Conservation (phyloP, 768 basidiomycete species). For the Psilocybe sp. region DNA sequence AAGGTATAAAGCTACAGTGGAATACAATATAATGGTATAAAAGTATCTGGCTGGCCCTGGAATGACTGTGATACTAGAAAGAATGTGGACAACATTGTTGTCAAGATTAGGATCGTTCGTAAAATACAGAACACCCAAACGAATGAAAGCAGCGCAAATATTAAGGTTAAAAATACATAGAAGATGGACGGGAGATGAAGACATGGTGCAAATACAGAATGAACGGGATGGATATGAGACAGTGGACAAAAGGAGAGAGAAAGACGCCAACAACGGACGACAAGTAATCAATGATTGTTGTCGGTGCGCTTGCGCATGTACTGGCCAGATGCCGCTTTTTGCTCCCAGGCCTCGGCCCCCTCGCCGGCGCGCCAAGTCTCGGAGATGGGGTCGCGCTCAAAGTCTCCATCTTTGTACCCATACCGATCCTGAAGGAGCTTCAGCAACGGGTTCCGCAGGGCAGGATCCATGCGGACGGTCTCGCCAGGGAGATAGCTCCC, state of each 20-base stretch:
- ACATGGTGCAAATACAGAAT: not conserved
- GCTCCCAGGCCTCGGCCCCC: constrained; percentile 62
- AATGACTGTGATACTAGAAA: too few species aligned
- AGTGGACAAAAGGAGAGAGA: not conserved
- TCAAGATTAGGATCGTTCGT: too few species aligned
- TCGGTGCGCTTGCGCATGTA: constrained; percentile 29
- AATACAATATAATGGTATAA: too few species aligned
- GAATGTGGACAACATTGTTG: too few species aligned
- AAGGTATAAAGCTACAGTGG: too few species aligned
- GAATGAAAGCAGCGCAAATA: too few species aligned
- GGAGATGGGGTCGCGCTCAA: constrained; percentile 64
- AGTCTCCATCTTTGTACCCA: constrained; percentile 81
- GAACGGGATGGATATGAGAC: not conserved
- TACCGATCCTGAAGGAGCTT: constrained; percentile 70
- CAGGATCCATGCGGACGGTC: constrained; percentile 86
- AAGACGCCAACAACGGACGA: not conserved
- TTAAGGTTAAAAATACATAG: too few species aligned
- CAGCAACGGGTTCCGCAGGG: constrained; percentile 76
- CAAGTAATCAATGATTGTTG: constrained; percentile 20
- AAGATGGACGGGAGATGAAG: too few species aligned
- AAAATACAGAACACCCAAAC: too few species aligned
- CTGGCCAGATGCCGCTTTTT: constrained; percentile 41
- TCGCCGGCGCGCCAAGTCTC: constrained; percentile 72
- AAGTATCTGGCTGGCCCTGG: too few species aligned
- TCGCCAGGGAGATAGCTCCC: constrained; percentile 85